Evolutionary conservation across 2,329 filamentous ascomycete species (phyloP).

Genomic region (Xylariaceae sp.): DNA sequence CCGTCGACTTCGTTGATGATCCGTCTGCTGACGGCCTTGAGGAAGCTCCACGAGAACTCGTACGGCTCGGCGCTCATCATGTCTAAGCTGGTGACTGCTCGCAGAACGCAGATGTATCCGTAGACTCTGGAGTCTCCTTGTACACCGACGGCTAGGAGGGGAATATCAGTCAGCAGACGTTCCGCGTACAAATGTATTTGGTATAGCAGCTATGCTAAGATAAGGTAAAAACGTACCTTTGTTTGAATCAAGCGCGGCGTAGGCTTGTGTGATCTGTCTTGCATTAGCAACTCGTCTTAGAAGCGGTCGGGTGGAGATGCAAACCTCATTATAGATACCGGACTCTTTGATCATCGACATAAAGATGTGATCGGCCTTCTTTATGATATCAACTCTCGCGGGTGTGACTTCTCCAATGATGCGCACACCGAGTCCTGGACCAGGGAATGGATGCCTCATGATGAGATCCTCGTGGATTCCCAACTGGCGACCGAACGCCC

Average conservation of each 20-base stretch:
- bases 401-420: conserved; percentile 81
- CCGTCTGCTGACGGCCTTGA: conserved; percentile 60
- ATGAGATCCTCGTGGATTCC: conserved; percentile 72
- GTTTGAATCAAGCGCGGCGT: conserved; percentile 42
- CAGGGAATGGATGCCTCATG: conserved; percentile 74
- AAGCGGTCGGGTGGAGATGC: conserved; percentile 1
- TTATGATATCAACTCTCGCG: conserved; percentile 72
- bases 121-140: conserved; percentile 45
- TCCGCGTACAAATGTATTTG: too few relatives aligned
- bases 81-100: conserved; percentile 49
- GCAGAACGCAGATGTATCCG: conserved; percentile 27
- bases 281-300: conserved; percentile 2
- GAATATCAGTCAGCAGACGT: conserved; percentile 7
- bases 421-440: conserved; percentile 65
- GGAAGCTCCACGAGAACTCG: conserved; percentile 60
- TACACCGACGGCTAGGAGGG: conserved; percentile 35
- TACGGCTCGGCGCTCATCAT: conserved; percentile 75
- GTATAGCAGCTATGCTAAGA: background rate
- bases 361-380: conserved; percentile 69
- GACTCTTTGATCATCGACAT: conserved; percentile 70
- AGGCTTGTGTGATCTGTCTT: conserved; percentile 43
- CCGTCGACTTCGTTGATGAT: conserved; percentile 76
- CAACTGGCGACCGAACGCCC: conserved; percentile 63
- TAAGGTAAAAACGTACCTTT: conserved; percentile 20
- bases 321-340: conserved; percentile 63